Conservation (phyloP, 139 green algal species). For the Nannochloris sp. region DNA sequence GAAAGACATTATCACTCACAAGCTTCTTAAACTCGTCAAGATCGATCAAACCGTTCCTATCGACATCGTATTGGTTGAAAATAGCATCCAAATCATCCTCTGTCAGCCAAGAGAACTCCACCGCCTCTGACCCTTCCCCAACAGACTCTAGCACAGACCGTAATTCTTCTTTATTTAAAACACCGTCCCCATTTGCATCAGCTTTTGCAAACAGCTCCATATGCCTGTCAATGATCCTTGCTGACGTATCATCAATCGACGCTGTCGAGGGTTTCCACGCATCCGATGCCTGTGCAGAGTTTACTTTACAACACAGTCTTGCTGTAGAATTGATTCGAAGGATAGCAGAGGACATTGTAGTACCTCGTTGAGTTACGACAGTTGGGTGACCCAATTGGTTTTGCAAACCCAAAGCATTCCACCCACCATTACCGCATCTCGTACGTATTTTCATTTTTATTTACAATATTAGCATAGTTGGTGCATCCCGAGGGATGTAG, state of each 20-base stretch:
- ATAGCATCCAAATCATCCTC: constrained; percentile 20
- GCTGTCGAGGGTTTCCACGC: constrained; percentile 5
- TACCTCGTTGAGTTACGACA: too few species aligned
- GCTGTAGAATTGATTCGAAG: background rate
- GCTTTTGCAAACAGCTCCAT: background rate
- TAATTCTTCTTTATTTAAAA: constrained; percentile 20
- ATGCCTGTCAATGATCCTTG: constrained; percentile 3
- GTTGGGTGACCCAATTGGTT: too few species aligned
- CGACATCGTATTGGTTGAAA: constrained; percentile 22
- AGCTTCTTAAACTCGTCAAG: constrained; percentile 18
- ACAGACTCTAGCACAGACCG: constrained; percentile 21
- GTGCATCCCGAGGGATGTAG: too few species aligned
- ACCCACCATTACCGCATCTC: too few species aligned
- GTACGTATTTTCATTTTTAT: too few species aligned
- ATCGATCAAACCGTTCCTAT: constrained; percentile 15
- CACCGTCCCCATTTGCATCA: constrained; percentile 12
- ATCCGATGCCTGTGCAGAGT: constrained; percentile 11
- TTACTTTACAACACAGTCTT: background rate
- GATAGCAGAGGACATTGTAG: too few species aligned
- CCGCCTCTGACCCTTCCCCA: constrained; percentile 8
- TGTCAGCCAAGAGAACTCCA: constrained; percentile 10
- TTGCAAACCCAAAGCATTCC: too few species aligned
- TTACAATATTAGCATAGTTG: too few species aligned
- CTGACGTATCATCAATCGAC: constrained; percentile 3
- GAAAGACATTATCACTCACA: constrained; percentile 46